A percentile compares a stretch with the other conserved stretches of the same genome.
Conservation (phyloP, 148 eudicot genomes). For the Amaranthus hypochondriacus region DNA sequence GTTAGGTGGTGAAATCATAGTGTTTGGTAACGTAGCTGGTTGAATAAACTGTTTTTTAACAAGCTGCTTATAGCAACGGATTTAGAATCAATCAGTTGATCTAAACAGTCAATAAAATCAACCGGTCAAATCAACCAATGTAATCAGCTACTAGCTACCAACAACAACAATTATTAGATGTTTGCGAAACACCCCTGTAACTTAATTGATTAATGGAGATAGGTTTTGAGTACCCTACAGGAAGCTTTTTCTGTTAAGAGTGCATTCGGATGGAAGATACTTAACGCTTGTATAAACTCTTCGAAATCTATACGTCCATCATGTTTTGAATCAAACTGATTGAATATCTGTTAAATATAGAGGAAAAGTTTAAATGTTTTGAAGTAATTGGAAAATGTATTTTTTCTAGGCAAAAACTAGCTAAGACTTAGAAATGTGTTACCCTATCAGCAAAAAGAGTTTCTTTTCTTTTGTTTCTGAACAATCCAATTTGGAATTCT, state of each 20-base stretch:
- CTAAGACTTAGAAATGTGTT: neutral
- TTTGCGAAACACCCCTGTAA: neutral
- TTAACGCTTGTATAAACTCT: slow-evolving; percentile 47
- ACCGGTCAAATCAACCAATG: too few relatives aligned
- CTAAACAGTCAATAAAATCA: too few relatives aligned
- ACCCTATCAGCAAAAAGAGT: slow-evolving; percentile 50
- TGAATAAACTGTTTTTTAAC: too few relatives aligned
- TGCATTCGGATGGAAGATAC: slow-evolving; percentile 57
- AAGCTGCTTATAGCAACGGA: too few relatives aligned
- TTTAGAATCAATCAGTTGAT: too few relatives aligned
- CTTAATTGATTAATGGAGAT: neutral
- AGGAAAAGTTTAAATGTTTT: neutral
- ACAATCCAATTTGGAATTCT: slow-evolving; percentile 49
- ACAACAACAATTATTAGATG: too few relatives aligned
- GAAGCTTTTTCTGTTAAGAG: slow-evolving; percentile 37
- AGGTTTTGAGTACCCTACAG: slow-evolving; percentile 22
- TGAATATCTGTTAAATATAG: slow-evolving; percentile 34
- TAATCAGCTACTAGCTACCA: too few relatives aligned
- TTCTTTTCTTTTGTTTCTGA: slow-evolving; percentile 31
- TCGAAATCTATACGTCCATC: slow-evolving; percentile 56
- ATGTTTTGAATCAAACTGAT: slow-evolving; percentile 49
- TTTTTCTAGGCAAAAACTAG: neutral
- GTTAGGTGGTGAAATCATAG: too few relatives aligned
- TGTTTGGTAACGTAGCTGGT: too few relatives aligned
- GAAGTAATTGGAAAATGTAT: neutral